phyloP scores from a whole-genome alignment of 2,329 filamentous ascomycete species.

The Cyphellophora europaea region DNA sequence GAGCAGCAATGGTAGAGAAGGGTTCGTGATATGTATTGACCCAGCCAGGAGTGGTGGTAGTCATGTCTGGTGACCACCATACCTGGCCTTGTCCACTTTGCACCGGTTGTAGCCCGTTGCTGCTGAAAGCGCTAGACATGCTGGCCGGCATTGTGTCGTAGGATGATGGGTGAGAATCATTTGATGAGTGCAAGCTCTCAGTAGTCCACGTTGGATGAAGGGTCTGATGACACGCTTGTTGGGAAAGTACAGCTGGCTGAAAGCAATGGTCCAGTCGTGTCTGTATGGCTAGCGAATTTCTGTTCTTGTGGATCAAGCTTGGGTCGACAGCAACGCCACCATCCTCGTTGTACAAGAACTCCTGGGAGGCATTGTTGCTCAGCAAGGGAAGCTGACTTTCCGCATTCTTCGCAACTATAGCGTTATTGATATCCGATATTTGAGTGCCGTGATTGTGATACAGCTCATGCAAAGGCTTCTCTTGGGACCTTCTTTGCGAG shows the following conservation, averaged over 20 bases:
- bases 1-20: conserved; percentile 23
- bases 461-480: background rate
- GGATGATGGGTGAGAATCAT: conserved; percentile 6
- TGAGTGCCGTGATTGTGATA: background rate
- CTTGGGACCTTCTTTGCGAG: background rate
- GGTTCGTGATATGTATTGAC: conserved; percentile 24
- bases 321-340: conserved; percentile 1
- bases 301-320: conserved; percentile 1
- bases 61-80: conserved; percentile 30
- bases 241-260: background rate
- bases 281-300: background rate
- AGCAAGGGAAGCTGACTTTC: background rate
- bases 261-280: background rate
- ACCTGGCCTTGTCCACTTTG: conserved; percentile 18
- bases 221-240: background rate
- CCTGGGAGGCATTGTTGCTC: conserved; percentile 4
- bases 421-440: background rate
- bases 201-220: conserved; percentile 4
- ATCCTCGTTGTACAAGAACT: background rate
- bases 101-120: conserved; percentile 1
- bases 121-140: background rate
- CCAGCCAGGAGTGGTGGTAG: conserved; percentile 21
- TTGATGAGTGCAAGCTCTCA: conserved; percentile 8
- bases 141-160: background rate
- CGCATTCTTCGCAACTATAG: background rate